Base-by-base conservation (phyloP, 225 moss, liverwort and hornwort species). In the Straminergon stramineum region DNA sequence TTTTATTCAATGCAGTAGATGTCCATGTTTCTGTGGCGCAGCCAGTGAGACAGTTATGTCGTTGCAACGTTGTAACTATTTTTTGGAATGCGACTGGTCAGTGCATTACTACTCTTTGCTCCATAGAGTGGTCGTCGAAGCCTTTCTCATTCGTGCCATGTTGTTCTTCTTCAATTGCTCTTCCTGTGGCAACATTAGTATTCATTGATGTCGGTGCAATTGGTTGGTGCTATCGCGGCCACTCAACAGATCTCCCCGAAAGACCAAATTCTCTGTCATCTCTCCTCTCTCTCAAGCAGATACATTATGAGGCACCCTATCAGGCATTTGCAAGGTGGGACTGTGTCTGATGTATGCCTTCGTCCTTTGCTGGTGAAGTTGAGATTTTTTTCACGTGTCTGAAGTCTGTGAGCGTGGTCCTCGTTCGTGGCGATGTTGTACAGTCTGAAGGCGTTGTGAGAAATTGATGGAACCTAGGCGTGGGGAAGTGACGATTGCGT, bases 261-360 rank as follows among this genome's bases (percentile, higher is more conserved):
- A 93, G 91, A 88, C 91, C 87, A 90, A 91, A 83, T 89, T 89
- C 85, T 87, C 87, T 94, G 92, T 94, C 93, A 92, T 87, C 92
- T 89, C 86, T 94, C 90, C 67, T 90, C 93, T 90, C 87, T 92
- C 87, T 90, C 89, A 77, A 93, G 93, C 90, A 91, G 84, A 92
- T 85, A 92, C 89, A 39, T 90, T 90, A 94, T 93, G 94, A 94
- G 94, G 89, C 91, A 90, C 89, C 94, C 94, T 91, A 92, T 94
- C 90, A 94, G 94, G 92, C 94, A 94, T 92, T 93, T 87, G 94
- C 93, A 93, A 94, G 94, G 94, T 94, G 94, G 94, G 92, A 94
- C 66, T 57, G 92, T 87, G 90, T 93, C 89, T 90, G 92, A 77
- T 90, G 90, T 91, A 76, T 90, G 90, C 81, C 87, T 87, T 83